Percentiles rank a stretch among this genome's conserved stretches.
Evolutionary conservation across 2,329 filamentous ascomycete genomes (phyloP).

Genomic region (Colletotrichum coccodes): DNA sequence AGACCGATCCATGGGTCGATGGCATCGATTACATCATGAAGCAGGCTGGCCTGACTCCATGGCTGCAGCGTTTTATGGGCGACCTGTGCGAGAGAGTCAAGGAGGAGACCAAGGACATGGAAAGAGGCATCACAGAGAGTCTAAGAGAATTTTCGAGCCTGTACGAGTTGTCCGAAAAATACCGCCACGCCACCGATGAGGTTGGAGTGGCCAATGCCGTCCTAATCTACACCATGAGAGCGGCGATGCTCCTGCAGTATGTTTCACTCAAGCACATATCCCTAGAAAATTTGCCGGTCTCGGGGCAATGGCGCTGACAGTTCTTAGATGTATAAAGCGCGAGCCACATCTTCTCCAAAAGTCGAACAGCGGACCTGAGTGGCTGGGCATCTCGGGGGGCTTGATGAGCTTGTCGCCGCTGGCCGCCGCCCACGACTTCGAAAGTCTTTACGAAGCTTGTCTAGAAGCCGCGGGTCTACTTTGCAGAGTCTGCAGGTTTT

Average conservation of each 20-base stretch:
- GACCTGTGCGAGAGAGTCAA: not conserved
- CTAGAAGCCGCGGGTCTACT: not conserved
- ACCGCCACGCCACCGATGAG: not conserved
- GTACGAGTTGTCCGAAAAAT: not conserved
- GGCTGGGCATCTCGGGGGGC: constrained; percentile 9
- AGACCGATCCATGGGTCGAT: constrained; percentile 9
- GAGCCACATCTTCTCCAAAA: not conserved
- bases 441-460: not conserved
- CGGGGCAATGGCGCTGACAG: not conserved
- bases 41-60: not conserved
- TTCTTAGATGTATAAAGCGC: not conserved
- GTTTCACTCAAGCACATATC: not conserved
- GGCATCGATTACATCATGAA: not conserved
- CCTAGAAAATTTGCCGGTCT: not conserved
- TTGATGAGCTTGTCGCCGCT: not conserved
- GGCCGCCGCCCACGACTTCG: not conserved
- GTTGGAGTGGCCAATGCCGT: not conserved
- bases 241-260: not conserved
- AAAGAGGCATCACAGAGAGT: not conserved
- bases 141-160: not conserved
- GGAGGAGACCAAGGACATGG: not conserved
- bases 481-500: not conserved
- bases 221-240: not conserved
- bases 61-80: not conserved
- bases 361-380: not conserved